Conservation (phyloP, 768 basidiomycete species). For the Pulveroboletus sp. region DNA sequence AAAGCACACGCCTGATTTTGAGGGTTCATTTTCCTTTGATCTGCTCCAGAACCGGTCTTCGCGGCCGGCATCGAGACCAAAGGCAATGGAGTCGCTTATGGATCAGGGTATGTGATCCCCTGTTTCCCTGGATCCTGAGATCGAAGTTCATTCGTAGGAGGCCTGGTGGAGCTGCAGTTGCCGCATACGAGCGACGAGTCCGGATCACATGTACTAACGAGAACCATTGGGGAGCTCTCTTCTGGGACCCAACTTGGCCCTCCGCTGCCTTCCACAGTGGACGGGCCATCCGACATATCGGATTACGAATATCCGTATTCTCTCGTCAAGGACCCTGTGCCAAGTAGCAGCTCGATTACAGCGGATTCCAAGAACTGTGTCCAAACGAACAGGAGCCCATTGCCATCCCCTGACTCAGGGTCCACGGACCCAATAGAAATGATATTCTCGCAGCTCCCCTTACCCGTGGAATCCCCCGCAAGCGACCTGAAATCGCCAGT, state of each 20-base stretch:
- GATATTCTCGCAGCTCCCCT: not conserved
- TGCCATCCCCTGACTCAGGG: slow-evolving; percentile 4
- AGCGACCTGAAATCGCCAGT: slow-evolving; percentile 11
- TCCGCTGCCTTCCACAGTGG: slow-evolving; percentile 14
- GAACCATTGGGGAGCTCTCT: slow-evolving; percentile 41
- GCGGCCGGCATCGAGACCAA: slow-evolving; percentile 11
- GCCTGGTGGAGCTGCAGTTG: slow-evolving; percentile 53
- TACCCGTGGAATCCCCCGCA: slow-evolving; percentile 6
- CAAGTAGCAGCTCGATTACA: not conserved
- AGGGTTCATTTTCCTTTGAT: slow-evolving; percentile 26
- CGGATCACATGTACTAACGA: slow-evolving; percentile 35
- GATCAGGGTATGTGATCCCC: slow-evolving; percentile 44
- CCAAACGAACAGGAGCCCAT: not conserved
- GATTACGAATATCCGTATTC: not conserved
- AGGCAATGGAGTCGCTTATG: slow-evolving; percentile 64
- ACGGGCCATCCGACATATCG: not conserved
- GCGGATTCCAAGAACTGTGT: slow-evolving; percentile 1
- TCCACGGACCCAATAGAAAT: not conserved
- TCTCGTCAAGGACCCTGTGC: not conserved
- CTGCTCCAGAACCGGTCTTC: slow-evolving; percentile 16
- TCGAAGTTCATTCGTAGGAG: slow-evolving; percentile 36
- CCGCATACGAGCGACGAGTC: slow-evolving; percentile 34
- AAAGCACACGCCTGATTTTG: slow-evolving; percentile 20
- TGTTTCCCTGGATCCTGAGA: not conserved
- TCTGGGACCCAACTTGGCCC: slow-evolving; percentile 33